These are phyloP conservation scores for Xylariales sp. DNA, from an alignment of 2,329 filamentous ascomycete genomes.

Conservation along the genomic window DNA sequence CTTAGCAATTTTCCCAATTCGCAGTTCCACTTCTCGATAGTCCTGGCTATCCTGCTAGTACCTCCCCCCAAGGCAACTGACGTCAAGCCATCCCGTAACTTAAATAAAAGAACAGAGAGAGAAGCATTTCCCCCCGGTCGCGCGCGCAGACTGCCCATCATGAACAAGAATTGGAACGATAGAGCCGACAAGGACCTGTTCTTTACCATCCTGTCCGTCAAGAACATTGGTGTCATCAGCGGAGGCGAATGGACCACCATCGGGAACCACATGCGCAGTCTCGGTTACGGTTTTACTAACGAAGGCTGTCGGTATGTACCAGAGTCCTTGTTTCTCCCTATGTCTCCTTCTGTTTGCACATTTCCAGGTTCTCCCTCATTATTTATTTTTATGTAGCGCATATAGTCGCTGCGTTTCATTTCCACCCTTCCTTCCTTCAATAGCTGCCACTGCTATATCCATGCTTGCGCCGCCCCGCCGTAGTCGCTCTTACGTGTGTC, in stretches of 20 bases:
- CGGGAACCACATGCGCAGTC: slow-evolving; percentile 53
- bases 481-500: too few relatives aligned
- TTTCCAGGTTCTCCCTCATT: slow-evolving; percentile 1
- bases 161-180: slow-evolving; percentile 59
- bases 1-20: slow-evolving; percentile 3
- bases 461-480: too few relatives aligned
- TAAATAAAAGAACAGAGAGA: slow-evolving; percentile 1
- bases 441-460: too few relatives aligned
- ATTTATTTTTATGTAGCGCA: not conserved
- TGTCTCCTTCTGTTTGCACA: not conserved
- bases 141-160: slow-evolving; percentile 25
- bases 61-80: slow-evolving; percentile 1
- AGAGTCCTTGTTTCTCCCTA: slow-evolving; percentile 4
- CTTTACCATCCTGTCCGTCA: slow-evolving; percentile 58
- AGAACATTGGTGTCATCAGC: slow-evolving; percentile 61
- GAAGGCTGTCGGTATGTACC: slow-evolving; percentile 58
- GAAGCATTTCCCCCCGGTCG: not conserved
- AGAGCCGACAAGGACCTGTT: slow-evolving; percentile 59
- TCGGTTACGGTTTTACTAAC: slow-evolving; percentile 61
- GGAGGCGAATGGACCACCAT: slow-evolving; percentile 59
- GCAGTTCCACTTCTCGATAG: slow-evolving; percentile 1
- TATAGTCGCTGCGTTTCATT: not conserved
- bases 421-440: too few relatives aligned
- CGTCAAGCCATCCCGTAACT: not conserved
- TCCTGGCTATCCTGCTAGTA: too few relatives aligned